Base-by-base conservation (phyloP, 805 yeast genomes). In the Starmera quercuum region DNA sequence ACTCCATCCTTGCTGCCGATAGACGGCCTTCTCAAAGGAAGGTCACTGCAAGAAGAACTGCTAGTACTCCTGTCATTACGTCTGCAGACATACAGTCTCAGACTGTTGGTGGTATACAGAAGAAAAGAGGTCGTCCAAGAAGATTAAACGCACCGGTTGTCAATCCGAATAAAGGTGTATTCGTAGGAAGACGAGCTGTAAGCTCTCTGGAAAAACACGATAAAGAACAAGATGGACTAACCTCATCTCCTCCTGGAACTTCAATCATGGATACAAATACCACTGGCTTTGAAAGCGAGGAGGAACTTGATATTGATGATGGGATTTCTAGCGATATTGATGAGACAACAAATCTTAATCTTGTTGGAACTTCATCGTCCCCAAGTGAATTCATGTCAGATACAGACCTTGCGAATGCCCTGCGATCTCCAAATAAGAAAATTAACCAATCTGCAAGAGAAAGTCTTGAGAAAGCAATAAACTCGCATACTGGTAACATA, bases 351-450 rank as follows among this genome's bases (percentile, higher is more conserved):
- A 24, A 26, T 13, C 11, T 33, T 6, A 7, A 22, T 26, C 17
- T 26, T 16, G 36, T 33, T 14, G 43, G 36, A 6, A 47, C 52
- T 3, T 53, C 67, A 4, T 69, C 78, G 7, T 70, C 77, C 3
- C 72, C 74, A 4, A 63, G 72, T 37, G 79, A 71, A 27, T 71
- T 71, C 41, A 58, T 69, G 63, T 69, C 76, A 11, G 79, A 73
- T 40, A 57, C 65, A 3, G 77, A 70, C 43, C 45, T 70, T 22
- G 73, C 65, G 11, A 62, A 64, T 30, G 74, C 71, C 0, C 41
- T 58, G 39, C 57, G 53, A 29, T 47, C 57, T 1, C 59, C 59
- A 11, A 33, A 41, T 19, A 42, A 38, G 22, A 32, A 30, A n/a
- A 26, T 40, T 5, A 35, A 34, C 12, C 44, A 33, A 27, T 37